These are phyloP conservation scores for Verruconis gallopava DNA, from an alignment of 2,329 filamentous ascomycete species.

Conservation along the genomic window DNA sequence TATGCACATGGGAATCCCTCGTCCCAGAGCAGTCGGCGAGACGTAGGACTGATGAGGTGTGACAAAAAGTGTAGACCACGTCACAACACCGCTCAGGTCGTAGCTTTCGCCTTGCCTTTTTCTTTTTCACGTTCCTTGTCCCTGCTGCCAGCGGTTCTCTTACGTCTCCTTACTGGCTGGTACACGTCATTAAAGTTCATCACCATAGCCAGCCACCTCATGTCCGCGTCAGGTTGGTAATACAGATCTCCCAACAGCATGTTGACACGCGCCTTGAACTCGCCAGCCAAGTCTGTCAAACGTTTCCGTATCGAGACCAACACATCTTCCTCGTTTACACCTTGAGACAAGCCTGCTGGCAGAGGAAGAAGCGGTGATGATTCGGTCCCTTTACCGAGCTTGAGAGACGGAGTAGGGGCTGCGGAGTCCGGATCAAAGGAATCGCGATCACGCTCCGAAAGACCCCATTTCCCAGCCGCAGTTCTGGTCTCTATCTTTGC, in stretches of 20 bases:
- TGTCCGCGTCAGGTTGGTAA: constrained; percentile 87
- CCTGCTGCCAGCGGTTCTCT: constrained; percentile 1
- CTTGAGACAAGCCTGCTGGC: constrained; percentile 20
- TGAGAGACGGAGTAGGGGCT: constrained; percentile 20
- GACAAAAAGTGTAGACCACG: too few relatives aligned
- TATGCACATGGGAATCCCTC: too few relatives aligned
- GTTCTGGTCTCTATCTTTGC: constrained; percentile 57
- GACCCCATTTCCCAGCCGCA: constrained; percentile 50
- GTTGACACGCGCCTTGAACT: constrained; percentile 68
- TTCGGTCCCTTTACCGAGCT: constrained; percentile 13
- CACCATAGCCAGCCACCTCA: constrained; percentile 87
- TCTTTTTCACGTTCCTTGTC: background rate
- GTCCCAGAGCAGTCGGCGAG: too few relatives aligned
- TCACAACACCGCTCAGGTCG: background rate
- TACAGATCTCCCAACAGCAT: constrained; percentile 78
- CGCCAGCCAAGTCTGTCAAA: constrained; percentile 55
- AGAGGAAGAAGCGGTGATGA: constrained; percentile 16
- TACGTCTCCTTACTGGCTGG: constrained; percentile 56
- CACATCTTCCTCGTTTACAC: constrained; percentile 43
- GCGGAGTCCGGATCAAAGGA: constrained; percentile 14
- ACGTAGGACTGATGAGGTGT: too few relatives aligned
- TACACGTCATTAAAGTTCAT: constrained; percentile 99
- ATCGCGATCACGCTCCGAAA: constrained; percentile 42
- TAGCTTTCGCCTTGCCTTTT: constrained; percentile 1
- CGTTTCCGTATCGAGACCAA: constrained; percentile 65